phyloP scores from a whole-genome alignment of 1,284 basidiomycete species.

The Melanopsichium pennsylvanicum region DNA sequence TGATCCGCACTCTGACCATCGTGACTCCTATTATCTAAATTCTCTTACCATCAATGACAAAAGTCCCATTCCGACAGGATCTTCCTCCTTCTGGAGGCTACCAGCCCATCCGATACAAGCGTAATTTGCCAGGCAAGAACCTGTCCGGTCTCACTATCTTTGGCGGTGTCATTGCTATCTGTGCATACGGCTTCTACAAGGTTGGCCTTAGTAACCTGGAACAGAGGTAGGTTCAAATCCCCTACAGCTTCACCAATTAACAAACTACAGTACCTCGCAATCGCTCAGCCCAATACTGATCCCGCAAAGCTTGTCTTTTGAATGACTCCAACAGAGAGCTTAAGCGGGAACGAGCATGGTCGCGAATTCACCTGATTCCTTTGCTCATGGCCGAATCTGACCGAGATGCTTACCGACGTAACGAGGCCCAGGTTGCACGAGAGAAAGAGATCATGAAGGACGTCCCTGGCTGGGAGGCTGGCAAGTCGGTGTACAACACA shows the following conservation, averaged over 20 bases:
- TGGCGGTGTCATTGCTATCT: conserved; percentile 81
- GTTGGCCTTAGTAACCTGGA: conserved; percentile 89
- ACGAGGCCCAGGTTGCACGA: conserved; percentile 78
- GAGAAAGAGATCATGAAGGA: conserved; percentile 96
- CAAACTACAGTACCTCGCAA: too few relatives aligned
- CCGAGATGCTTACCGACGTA: conserved; percentile 84
- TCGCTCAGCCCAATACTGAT: background rate
- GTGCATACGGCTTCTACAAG: conserved; percentile 90
- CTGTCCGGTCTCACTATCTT: conserved; percentile 88
- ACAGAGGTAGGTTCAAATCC: conserved; percentile 76
- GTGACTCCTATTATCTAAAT: too few relatives aligned
- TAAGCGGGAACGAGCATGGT: conserved; percentile 91
- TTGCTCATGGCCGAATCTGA: conserved; percentile 87
- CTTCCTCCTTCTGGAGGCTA: conserved; percentile 95
- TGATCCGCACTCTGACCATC: too few relatives aligned
- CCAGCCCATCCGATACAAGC: conserved; percentile 91
- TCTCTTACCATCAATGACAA: too few relatives aligned
- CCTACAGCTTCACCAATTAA: background rate
- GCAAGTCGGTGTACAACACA: conserved; percentile 86
- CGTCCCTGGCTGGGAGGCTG: conserved; percentile 82
- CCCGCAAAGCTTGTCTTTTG: background rate
- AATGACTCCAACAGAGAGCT: conserved; percentile 76
- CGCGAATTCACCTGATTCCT: conserved; percentile 92
- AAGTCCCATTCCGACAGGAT: conserved; percentile 69
- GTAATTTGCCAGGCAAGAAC: conserved; percentile 90